Base-by-base conservation (phyloP, 805 yeast genomes). In the Kockiozyma suomiensis region DNA sequence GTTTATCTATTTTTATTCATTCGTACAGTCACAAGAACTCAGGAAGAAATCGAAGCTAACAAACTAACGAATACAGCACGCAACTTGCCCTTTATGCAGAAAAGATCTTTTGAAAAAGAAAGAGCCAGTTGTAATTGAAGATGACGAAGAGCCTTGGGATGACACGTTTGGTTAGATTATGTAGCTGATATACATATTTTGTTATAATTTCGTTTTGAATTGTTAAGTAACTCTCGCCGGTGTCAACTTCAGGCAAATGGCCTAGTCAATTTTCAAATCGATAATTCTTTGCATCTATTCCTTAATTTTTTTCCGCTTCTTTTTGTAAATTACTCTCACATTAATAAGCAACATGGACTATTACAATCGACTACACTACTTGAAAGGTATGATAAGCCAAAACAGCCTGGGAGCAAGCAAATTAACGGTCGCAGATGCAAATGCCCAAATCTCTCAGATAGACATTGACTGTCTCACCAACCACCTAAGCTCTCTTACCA, bases 71-170 rank as follows among this genome's bases (percentile, higher is more conserved):
- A 19, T 26, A 13, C 43, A 62, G 50, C 71, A 73, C 56, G 65
- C 76, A 10, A 76, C 78, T 2, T 92, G 98, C 70, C 98, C 98
- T 0, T 73, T 93, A 68, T 93, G 97, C 70, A 79, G 98, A 65
- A 83, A 81, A 61, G 86, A 90, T 69, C 82, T 92, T 26, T 71
- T 82, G 21, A 81, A 78, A 53, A 82, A 75, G 76, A 82, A 75
- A 72, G 74, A 67, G 71, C 75, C 68, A 12, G 72, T 77, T 21
- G 82, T 81, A 10, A 85, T 83, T 54, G 88, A 79, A 21, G 84
- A 83, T 50, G 82, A 82, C 54, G 89, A 86, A 54, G 91, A 85
- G 51, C 87, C 78, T 49, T 85, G 90, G 85, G 78, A 76, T 50
- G 93, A 89, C 33, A 83, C 88, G 80, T 90, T 88, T 70, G 96